Conservation (phyloP, 176 grass and related monocot genomes). For the Metroxylon sagu region DNA sequence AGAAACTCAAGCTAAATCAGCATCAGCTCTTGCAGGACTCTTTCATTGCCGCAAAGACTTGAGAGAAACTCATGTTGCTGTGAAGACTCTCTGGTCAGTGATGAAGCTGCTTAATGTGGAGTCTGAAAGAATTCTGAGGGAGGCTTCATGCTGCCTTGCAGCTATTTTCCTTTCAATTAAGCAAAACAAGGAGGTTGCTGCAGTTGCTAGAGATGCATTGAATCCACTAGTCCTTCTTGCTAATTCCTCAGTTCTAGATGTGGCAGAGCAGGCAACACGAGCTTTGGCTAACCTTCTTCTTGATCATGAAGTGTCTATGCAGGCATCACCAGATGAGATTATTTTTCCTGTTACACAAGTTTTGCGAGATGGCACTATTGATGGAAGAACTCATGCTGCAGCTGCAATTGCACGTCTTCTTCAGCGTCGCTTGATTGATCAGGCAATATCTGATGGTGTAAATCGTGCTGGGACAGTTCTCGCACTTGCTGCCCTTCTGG, state of each 20-base stretch:
- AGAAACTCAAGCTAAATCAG: slow-evolving; percentile 97
- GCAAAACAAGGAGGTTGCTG: slow-evolving; percentile 81
- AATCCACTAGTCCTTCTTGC: slow-evolving; percentile 50
- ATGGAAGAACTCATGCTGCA: slow-evolving; percentile 91
- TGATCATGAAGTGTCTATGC: slow-evolving; percentile 67
- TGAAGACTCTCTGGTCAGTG: slow-evolving; percentile 74
- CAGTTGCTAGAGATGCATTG: slow-evolving; percentile 74
- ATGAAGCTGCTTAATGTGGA: slow-evolving; percentile 80
- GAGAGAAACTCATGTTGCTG: slow-evolving; percentile 74
- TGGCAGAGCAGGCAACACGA: slow-evolving; percentile 84
- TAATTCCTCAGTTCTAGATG: slow-evolving; percentile 69
- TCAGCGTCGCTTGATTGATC: slow-evolving; percentile 50
- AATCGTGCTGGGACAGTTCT: slow-evolving; percentile 77
- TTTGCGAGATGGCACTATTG: slow-evolving; percentile 73
- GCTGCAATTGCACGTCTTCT: slow-evolving; percentile 84
- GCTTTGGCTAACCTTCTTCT: slow-evolving; percentile 94
- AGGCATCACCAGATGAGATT: slow-evolving; percentile 70
- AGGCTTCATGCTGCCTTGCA: slow-evolving; percentile 78
- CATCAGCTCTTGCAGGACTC: slow-evolving; percentile 80
- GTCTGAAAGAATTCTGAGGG: slow-evolving; percentile 70
- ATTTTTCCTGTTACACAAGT: slow-evolving; percentile 70
- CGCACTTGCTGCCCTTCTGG: slow-evolving; percentile 69
- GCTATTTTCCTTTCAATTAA: slow-evolving; percentile 94
- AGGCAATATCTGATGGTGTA: slow-evolving; percentile 62
- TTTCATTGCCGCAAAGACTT: slow-evolving; percentile 94